phyloP scores from a whole-genome alignment of 148 eudicot species.

The Salicornia ramosissima region DNA sequence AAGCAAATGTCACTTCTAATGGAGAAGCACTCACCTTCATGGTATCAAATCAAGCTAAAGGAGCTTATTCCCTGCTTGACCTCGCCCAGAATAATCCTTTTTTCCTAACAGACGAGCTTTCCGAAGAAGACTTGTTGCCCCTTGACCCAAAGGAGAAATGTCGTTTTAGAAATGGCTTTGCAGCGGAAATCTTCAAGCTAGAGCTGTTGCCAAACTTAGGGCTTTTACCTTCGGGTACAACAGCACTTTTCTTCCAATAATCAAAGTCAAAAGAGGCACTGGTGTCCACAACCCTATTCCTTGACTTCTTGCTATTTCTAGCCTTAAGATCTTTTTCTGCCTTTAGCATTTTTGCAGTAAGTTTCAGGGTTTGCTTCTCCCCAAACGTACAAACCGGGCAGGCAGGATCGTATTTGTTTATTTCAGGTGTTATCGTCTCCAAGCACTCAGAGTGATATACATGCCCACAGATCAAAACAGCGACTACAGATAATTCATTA shows the following conservation, averaged over 20 bases:
- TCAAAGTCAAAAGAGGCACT: slow-evolving; percentile 46
- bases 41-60: slow-evolving; percentile 5
- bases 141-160: slow-evolving; percentile 85
- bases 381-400: slow-evolving; percentile 95
- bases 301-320: slow-evolving; percentile 51
- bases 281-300: slow-evolving; percentile 44
- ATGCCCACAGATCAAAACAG: slow-evolving; percentile 86
- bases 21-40: slow-evolving; percentile 25
- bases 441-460: slow-evolving; percentile 92
- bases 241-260: slow-evolving; percentile 40
- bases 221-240: slow-evolving; percentile 34
- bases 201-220: slow-evolving; percentile 57
- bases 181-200: slow-evolving; percentile 54
- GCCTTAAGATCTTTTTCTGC: slow-evolving; percentile 59
- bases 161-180: slow-evolving; percentile 70
- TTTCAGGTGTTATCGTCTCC: slow-evolving; percentile 76
- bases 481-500: slow-evolving; percentile 68
- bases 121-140: slow-evolving; percentile 38
- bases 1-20: background rate
- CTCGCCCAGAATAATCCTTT: slow-evolving; percentile 86
- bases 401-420: slow-evolving; percentile 78
- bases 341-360: slow-evolving; percentile 64
- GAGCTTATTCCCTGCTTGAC: slow-evolving; percentile 62
- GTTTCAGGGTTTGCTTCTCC: slow-evolving; percentile 61
- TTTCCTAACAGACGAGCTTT: slow-evolving; percentile 39